Evolutionary conservation across 129 eudicot species (phyloP), one percentile per base, ranked within the genome.

Genomic region (Flaveria brownii): DNA sequence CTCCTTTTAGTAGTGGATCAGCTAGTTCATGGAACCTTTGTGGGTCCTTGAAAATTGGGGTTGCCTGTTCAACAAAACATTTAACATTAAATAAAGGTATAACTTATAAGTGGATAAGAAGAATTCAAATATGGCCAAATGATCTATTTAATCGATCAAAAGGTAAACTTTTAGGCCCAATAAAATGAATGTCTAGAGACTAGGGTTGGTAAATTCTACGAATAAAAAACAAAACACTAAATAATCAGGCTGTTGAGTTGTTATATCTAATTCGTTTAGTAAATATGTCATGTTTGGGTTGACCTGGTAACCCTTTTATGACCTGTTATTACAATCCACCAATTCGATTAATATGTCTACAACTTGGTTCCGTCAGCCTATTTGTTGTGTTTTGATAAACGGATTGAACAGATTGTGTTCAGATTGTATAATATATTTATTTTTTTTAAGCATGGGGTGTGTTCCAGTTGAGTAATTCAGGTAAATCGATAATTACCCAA

Each of bases 21-120:
- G 82, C 91, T 41, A 94, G 87, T 61, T 91, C 93, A 5, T 65
- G 26, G 79, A 64, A 83, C 75, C 91, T 86, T 9, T 25, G 73
- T 22, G 96, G 88, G 9, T 91, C 85, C 80, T 84, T 91, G 81
- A 91, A 86, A 26, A 85, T 82, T 23, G 98, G 90, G 20, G 81
- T 78, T 23, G 98, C 98, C 98, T 94, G 80, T 72, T 72, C 66
- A 51, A 80, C 61, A 30, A 76, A 17, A 20, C 26, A 26, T 16
- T 36, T 75, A 60, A 72, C 33, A 54, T 26, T 23, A 45, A 2
- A 64, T 20, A 0, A 28, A 42, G 74, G 8, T 33, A 2, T 6
- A 28, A 28, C 30, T 28, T 28, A 28, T 2, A 28, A 2, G 4
- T 28, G 30, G 2, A 28, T 28, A 43, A 46, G 30, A 23, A 11